These are phyloP conservation scores for Calonectria ilicicola DNA, from an alignment of 2,329 filamentous ascomycete genomes.

Conservation along the genomic window DNA sequence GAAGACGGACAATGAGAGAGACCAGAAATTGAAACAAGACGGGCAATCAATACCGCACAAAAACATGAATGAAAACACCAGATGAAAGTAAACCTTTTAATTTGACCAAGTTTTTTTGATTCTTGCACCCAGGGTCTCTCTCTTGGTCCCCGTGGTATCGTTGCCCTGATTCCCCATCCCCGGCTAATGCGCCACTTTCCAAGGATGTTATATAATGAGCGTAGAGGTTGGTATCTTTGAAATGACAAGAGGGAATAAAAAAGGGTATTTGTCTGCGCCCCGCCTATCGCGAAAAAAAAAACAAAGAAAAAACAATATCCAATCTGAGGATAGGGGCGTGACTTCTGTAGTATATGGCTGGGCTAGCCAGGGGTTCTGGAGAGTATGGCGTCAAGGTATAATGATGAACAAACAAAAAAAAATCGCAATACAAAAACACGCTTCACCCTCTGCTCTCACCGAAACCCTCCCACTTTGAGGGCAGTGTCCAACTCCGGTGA, in stretches of 20 bases:
- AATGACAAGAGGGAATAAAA: constrained; percentile 18
- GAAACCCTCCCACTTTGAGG: constrained; percentile 23
- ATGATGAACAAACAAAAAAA: constrained; percentile 14
- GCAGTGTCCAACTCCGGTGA: constrained; percentile 31
- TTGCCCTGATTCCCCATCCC: constrained; percentile 14
- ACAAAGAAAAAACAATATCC: constrained; percentile 23
- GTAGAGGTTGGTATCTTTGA: constrained; percentile 23
- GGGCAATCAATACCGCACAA: constrained; percentile 3
- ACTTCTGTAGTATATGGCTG: constrained; percentile 28
- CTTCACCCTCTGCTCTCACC: constrained; percentile 28
- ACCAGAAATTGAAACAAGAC: constrained; percentile 5
- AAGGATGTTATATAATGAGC: constrained; percentile 27
- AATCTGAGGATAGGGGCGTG: constrained; percentile 21
- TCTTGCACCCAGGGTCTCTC: constrained; percentile 11
- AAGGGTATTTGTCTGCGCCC: constrained; percentile 17
- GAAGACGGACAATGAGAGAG: constrained; percentile 3
- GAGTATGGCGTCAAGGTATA: constrained; percentile 21
- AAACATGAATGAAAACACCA: not conserved
- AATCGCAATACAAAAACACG: constrained; percentile 28
- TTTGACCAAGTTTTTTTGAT: constrained; percentile 21
- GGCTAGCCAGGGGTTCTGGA: constrained; percentile 20
- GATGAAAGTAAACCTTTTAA: constrained; percentile 13
- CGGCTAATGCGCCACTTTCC: constrained; percentile 16
- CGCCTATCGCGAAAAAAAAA: constrained; percentile 19
- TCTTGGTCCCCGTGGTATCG: constrained; percentile 18